Evolutionary conservation across 768 basidiomycete genomes (phyloP), one percentile per base, ranked within the genome.

Genomic region (Phlegmacium glaucopus): DNA sequence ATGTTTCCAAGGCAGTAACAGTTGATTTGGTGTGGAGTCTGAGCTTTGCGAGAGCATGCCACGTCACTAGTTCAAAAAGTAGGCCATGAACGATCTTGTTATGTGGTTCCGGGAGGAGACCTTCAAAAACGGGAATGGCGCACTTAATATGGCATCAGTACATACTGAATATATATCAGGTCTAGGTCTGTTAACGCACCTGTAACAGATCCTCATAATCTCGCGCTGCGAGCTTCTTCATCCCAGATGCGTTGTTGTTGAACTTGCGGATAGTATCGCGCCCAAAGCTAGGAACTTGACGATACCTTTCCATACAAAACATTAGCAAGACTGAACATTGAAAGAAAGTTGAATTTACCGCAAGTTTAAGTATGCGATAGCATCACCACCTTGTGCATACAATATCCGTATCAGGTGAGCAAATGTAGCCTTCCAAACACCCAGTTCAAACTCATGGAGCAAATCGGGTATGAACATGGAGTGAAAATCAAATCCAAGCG

Each of bases 201-300:
- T 72, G 70, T 0, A 72, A 50, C 1, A 70, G 48, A n/a, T 72
- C 68, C 36, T 72, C 65, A 34, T 65, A 72, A 39, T 72, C 62
- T 0, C 60, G 51, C 2, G 63, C 72, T 3, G 62, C 61, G 3
- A 60, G 36, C n/a, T 67, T 59, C 30, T 58, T 59, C 46, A 48
- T 48, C 10, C 25, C 25, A 2, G 46, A 48, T 2, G 27, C 39
- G 35, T 48, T 48, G 6, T 9, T 3, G 17, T 2, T 9, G n/a
- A 73, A 72, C 3, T 53, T 42, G 0, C 62, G 56, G 4, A 74
- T 72, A 0, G 61, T 55, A 1, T 47, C 55, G 2, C 63, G n/a
- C n/a, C n/a, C 61, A 49, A 61, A 63, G 3, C 57, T 50, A 12
- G 61, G 61, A 5, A 57, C 47, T n/a, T 26, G 25, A 26, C 54